Evolutionary conservation across 495 filamentous ascomycete species (phyloP), one percentile per base, ranked within the genome.

Genomic region (Cenococcum geophilum): DNA sequence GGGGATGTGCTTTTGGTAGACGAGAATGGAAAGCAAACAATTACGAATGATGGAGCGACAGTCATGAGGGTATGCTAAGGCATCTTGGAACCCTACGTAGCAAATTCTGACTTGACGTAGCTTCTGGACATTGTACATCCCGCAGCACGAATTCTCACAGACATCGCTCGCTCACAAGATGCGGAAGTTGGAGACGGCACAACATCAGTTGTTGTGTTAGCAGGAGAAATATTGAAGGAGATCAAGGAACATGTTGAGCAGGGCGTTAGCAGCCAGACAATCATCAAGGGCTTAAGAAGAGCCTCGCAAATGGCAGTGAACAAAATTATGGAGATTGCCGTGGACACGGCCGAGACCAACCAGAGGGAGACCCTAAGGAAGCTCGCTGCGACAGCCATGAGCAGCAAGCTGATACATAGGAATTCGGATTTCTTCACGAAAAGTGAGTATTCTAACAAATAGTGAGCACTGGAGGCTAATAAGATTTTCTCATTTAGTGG

Each of bases 161-260:
- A 98, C 72, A 97, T 98, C 69, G 93, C 93, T 55, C 87, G 93
- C 71, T 97, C 93, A 64, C 93, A 98, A 86, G 93, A 98, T 74
- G 93, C 93, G 61, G 93, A 98, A 80, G 93, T 98, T 51, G 93
- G 93, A 69, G 93, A 97, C 73, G 92, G 92, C 70, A 97, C 92
- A 45, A 97, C 93, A 45, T 97, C 92, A 16, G 92, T 97, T 9
- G 92, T 97, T 20, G 92, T 98, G 22, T 74, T 98, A 34, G 93
- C 93, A 43, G 93, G 95, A 57, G 93, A 98, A 76, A 91, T 98
- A 66, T 75, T 98, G 62, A 97, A 96, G 78, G 93, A 97, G 80
- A 77, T 96, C 67, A 91, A 89, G 68, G 91, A 95, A 69, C 85
- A 89, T 69, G 95, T 98, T 43, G 93, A 98, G 76, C 89, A 93